Evolutionary conservation across 176 grass and related monocot genomes (phyloP).

Genomic region (Stipa capillata): DNA sequence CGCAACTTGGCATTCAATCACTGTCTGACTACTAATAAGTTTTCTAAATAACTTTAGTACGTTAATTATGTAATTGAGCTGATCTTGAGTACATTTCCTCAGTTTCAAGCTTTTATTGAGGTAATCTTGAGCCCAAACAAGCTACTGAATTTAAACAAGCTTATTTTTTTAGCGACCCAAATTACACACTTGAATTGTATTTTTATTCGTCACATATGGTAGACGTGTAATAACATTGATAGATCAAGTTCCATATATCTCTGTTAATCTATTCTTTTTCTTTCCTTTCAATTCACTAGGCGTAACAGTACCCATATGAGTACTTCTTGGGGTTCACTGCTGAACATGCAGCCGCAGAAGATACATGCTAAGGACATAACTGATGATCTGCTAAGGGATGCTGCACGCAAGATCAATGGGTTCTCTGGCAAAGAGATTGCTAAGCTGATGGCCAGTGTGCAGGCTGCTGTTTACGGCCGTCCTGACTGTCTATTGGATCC

Average conservation of each 20-base stretch:
- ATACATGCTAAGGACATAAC: conserved; percentile 55
- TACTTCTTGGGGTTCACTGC: conserved; percentile 35
- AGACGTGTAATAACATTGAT: not conserved
- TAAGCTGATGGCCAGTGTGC: conserved; percentile 79
- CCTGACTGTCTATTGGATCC: conserved; percentile 68
- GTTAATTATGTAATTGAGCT: not conserved
- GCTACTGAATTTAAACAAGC: not conserved
- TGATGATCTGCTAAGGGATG: conserved; percentile 56
- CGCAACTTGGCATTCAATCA: not conserved
- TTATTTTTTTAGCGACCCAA: not conserved
- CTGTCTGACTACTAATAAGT: not conserved
- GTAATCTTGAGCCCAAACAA: not conserved
- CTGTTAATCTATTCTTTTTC: conserved; percentile 13
- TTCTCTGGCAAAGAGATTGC: conserved; percentile 95
- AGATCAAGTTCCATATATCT: not conserved
- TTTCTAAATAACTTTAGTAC: too few species aligned
- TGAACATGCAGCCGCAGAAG: conserved; percentile 62
- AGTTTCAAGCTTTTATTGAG: not conserved
- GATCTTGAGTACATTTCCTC: not conserved
- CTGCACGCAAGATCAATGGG: conserved; percentile 56
- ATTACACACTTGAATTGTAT: not conserved
- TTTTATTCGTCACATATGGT: not conserved
- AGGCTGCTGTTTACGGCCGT: conserved; percentile 77
- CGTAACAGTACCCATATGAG: conserved; percentile 84
- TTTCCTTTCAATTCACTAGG: conserved; percentile 39